Evolutionary conservation across 164 flowering plant genomes (phyloP).

Genomic region (Piper betle): DNA sequence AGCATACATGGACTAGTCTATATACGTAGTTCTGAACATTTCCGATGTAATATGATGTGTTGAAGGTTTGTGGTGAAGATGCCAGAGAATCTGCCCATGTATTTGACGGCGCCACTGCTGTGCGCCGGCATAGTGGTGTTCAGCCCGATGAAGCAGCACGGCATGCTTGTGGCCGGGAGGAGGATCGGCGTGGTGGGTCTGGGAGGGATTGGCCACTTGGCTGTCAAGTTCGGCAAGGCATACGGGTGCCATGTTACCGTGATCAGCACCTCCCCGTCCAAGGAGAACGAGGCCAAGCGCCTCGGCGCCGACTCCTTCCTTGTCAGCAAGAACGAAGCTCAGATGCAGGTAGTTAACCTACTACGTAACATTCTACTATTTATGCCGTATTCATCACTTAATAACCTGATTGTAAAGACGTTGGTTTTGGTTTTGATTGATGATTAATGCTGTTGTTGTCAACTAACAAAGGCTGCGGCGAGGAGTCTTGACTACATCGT

Average conservation of each 20-base stretch:
- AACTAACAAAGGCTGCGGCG: constrained; percentile 21
- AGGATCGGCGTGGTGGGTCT: constrained; percentile 61
- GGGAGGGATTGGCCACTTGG: constrained; percentile 73
- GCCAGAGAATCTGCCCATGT: constrained; percentile 52
- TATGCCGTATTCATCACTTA: too few species aligned
- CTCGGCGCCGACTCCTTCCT: constrained; percentile 64
- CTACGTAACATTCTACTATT: too few species aligned
- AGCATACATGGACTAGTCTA: background rate
- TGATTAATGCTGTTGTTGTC: background rate
- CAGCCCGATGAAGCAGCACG: constrained; percentile 50
- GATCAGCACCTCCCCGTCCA: constrained; percentile 64
- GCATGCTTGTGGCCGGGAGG: constrained; percentile 35
- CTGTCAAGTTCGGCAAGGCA: constrained; percentile 66
- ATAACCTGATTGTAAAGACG: background rate
- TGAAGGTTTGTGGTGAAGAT: constrained; percentile 46
- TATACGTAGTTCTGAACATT: background rate
- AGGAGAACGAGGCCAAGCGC: constrained; percentile 50
- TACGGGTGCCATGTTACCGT: constrained; percentile 72
- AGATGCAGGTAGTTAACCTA: constrained; percentile 36
- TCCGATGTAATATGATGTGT: background rate
- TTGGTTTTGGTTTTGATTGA: background rate
- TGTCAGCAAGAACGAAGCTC: constrained; percentile 35
- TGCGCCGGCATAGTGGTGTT: constrained; percentile 73
- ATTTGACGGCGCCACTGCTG: constrained; percentile 55
- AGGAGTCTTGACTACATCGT: constrained; percentile 37